Conservation (phyloP, 148 eudicot species). For the Amaranthus hypochondriacus region DNA sequence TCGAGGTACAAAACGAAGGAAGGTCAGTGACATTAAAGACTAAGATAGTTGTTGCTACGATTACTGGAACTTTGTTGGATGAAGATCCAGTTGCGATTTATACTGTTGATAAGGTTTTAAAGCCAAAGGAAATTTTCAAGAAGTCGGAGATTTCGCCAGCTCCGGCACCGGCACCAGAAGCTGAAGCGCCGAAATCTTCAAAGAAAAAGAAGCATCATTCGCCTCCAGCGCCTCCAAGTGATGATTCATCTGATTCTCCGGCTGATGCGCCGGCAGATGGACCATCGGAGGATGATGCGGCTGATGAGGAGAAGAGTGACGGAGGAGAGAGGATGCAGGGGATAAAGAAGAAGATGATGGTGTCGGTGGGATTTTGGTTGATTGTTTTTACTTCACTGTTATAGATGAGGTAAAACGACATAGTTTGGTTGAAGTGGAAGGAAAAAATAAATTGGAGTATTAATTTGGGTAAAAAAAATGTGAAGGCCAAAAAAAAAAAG, state of each 20-base stretch:
- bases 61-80: slow-evolving; percentile 57
- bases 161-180: slow-evolving; percentile 77
- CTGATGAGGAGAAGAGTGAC: slow-evolving; percentile 30
- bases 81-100: slow-evolving; percentile 74
- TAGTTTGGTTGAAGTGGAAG: background rate
- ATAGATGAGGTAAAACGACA: slow-evolving; percentile 24
- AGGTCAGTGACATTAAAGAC: slow-evolving; percentile 57
- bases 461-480: slow-evolving; percentile 2
- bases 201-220: slow-evolving; percentile 47
- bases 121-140: slow-evolving; percentile 73
- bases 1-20: slow-evolving; percentile 86
- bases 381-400: slow-evolving; percentile 17
- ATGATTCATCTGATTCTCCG: slow-evolving; percentile 32
- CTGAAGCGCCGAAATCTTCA: slow-evolving; percentile 34
- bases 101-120: slow-evolving; percentile 57
- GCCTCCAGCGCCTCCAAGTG: slow-evolving; percentile 40
- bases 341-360: slow-evolving; percentile 27
- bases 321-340: slow-evolving; percentile 31
- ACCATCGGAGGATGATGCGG: slow-evolving; percentile 53
- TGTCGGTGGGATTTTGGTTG: slow-evolving; percentile 34
- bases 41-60: slow-evolving; percentile 51
- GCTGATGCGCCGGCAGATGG: slow-evolving; percentile 48
- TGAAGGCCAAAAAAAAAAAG: background rate
- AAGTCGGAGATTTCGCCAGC: slow-evolving; percentile 51
- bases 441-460: background rate